These are phyloP conservation scores for Calonectria pauciramosa DNA, from an alignment of 2,329 filamentous ascomycete genomes.

Conservation along the genomic window DNA sequence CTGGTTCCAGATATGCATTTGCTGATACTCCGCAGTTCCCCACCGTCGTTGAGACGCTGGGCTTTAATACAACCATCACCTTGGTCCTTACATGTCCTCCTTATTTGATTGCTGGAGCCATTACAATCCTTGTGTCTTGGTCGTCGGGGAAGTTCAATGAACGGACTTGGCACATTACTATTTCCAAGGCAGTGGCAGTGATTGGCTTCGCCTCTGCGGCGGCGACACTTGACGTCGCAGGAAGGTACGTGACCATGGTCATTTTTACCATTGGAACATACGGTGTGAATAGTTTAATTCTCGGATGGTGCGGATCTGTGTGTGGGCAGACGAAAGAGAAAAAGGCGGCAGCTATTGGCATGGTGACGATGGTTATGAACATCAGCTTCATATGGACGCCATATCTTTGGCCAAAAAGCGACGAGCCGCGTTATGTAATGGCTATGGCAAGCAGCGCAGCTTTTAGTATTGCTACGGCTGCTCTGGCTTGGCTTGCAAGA, in stretches of 20 bases:
- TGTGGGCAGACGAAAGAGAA: constrained; percentile 64
- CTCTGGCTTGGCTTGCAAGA: constrained; percentile 56
- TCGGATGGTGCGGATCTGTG: constrained; percentile 59
- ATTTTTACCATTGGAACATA: constrained; percentile 57
- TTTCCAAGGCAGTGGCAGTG: constrained; percentile 57
- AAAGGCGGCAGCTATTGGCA: constrained; percentile 60
- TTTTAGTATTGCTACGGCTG: constrained; percentile 53
- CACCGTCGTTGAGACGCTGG: constrained; percentile 47
- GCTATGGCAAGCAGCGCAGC: constrained; percentile 41
- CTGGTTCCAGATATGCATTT: neutral
- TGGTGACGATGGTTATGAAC: constrained; percentile 46
- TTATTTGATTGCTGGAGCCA: constrained; percentile 56
- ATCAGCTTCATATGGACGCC: constrained; percentile 46
- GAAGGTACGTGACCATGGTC: constrained; percentile 50
- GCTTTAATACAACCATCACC: constrained; percentile 46
- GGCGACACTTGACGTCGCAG: constrained; percentile 41
- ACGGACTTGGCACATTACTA: constrained; percentile 62
- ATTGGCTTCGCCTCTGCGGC: constrained; percentile 40
- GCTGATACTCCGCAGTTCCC: constrained; percentile 37
- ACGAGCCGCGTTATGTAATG: constrained; percentile 38
- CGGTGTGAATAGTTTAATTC: constrained; percentile 60
- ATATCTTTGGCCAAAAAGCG: constrained; percentile 42
- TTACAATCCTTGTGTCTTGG: constrained; percentile 44
- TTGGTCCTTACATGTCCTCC: constrained; percentile 56
- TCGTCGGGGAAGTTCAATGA: constrained; percentile 62